Conservation (phyloP, 306 rosid genomes). For the Sesbania bispinosa region DNA sequence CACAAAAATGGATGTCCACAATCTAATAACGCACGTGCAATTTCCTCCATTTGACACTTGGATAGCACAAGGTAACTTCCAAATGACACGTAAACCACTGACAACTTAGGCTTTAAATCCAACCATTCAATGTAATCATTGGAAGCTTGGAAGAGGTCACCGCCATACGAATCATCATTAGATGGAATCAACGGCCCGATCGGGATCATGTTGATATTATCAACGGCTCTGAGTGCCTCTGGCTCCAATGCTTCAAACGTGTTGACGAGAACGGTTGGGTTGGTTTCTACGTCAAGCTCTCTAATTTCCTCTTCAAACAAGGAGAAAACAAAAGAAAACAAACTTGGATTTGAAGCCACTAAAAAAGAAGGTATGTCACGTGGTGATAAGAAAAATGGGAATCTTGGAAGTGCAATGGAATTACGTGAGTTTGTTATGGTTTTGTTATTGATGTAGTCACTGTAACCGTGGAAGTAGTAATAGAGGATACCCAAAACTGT, state of each 20-base stretch:
- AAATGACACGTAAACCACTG: conserved; percentile 55
- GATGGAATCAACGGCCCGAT: conserved; percentile 69
- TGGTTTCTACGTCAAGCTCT: conserved; percentile 15
- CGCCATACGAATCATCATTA: conserved; percentile 31
- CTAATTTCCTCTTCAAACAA: conserved; percentile 19
- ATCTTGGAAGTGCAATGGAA: not conserved
- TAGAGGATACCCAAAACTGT: not conserved
- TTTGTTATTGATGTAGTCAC: not conserved
- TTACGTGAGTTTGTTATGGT: too few relatives aligned
- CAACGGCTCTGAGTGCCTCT: conserved; percentile 21
- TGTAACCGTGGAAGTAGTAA: not conserved
- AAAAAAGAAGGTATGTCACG: not conserved
- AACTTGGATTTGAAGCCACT: not conserved
- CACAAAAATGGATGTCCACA: conserved; percentile 49
- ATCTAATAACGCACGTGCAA: conserved; percentile 47
- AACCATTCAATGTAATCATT: conserved; percentile 48
- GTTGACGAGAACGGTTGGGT: conserved; percentile 32
- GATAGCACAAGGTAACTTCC: conserved; percentile 41
- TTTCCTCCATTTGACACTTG: conserved; percentile 49
- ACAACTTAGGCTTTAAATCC: conserved; percentile 27
- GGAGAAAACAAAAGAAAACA: not conserved
- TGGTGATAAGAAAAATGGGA: not conserved
- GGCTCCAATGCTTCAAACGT: conserved; percentile 42
- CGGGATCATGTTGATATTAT: conserved; percentile 13
- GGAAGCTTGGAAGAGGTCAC: conserved; percentile 20